phyloP scores from a whole-genome alignment of 2,329 filamentous ascomycete species.

The Cordyceps javanica region DNA sequence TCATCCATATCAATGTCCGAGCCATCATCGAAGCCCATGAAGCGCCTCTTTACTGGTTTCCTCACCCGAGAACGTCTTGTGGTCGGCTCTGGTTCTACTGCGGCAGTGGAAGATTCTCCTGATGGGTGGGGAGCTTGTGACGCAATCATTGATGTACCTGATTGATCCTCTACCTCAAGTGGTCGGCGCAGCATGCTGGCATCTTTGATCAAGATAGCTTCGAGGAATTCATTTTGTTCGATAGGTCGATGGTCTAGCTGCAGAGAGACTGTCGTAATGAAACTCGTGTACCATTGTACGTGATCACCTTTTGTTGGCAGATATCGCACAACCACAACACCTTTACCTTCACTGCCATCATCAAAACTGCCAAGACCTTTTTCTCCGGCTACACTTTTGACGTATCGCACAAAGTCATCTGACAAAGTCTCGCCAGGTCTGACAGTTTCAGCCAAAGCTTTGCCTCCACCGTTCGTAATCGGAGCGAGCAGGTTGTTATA shows the following conservation, averaged over 20 bases:
- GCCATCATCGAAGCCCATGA: constrained; percentile 63
- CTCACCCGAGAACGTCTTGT: constrained; percentile 29
- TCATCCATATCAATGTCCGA: constrained; percentile 33
- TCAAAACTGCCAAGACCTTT: constrained; percentile 63
- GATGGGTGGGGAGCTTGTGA: constrained; percentile 8
- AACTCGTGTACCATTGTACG: constrained; percentile 60
- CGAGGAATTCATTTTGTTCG: constrained; percentile 85
- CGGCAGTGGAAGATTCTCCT: neutral
- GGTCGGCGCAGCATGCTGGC: constrained; percentile 63
- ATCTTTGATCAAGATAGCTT: constrained; percentile 79
- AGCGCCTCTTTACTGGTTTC: constrained; percentile 47
- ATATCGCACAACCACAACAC: constrained; percentile 74
- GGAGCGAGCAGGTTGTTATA: constrained; percentile 68
- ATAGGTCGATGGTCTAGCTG: constrained; percentile 75
- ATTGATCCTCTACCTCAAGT: constrained; percentile 45
- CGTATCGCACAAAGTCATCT: constrained; percentile 71
- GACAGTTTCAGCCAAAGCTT: constrained; percentile 64
- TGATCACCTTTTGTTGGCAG: constrained; percentile 50
- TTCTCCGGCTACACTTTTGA: constrained; percentile 67
- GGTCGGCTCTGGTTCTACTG: constrained; percentile 15
- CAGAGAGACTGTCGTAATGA: constrained; percentile 63
- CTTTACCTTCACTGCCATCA: constrained; percentile 57
- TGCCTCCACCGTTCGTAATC: constrained; percentile 75
- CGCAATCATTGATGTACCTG: constrained; percentile 15
- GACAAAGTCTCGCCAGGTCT: constrained; percentile 57